Conservation (phyloP, 2,329 filamentous ascomycete genomes). For the Graphiopsis chlorocephala region DNA sequence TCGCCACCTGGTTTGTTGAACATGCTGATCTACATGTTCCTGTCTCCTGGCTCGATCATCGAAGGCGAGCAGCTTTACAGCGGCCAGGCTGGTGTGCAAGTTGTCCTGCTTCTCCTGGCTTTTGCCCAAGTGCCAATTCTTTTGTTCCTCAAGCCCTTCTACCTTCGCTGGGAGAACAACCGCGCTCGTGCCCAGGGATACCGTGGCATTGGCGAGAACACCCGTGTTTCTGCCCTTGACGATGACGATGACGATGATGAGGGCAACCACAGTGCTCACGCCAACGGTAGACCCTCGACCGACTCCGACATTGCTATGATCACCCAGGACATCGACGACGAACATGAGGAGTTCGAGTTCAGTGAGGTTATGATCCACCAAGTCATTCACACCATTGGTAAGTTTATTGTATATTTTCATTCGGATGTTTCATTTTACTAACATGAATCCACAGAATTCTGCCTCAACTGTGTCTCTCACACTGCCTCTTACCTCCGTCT, state of each 20-base stretch:
- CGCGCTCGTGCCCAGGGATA: slow-evolving; percentile 83
- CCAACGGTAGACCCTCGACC: slow-evolving; percentile 64
- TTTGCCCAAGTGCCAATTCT: slow-evolving; percentile 84
- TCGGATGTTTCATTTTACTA: neutral
- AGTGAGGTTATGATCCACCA: slow-evolving; percentile 98
- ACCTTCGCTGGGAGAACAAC: slow-evolving; percentile 92
- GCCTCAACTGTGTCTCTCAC: slow-evolving; percentile 97
- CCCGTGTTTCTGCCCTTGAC: slow-evolving; percentile 83
- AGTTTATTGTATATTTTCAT: slow-evolving; percentile 34
- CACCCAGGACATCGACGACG: slow-evolving; percentile 71
- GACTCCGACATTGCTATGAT: slow-evolving; percentile 79
- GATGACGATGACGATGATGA: slow-evolving; percentile 77
- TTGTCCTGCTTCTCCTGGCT: slow-evolving; percentile 75
- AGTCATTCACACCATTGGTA: slow-evolving; percentile 96
- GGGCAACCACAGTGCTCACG: slow-evolving; percentile 48
- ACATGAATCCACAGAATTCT: slow-evolving; percentile 66
- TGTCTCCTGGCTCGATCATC: slow-evolving; percentile 69
- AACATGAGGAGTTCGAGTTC: slow-evolving; percentile 97
- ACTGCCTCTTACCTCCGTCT: slow-evolving; percentile 98
- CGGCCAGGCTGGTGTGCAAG: slow-evolving; percentile 74
- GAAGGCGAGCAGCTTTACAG: slow-evolving; percentile 70
- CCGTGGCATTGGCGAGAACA: slow-evolving; percentile 85
- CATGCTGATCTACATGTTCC: slow-evolving; percentile 99
- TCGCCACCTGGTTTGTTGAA: slow-evolving; percentile 86
- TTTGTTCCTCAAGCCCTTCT: slow-evolving; percentile 93